A percentile compares a stretch with the other conserved stretches of the same genome.
These are phyloP conservation scores for Aspergillus cejpii DNA, from an alignment of 2,329 filamentous ascomycete genomes.

Conservation along the genomic window DNA sequence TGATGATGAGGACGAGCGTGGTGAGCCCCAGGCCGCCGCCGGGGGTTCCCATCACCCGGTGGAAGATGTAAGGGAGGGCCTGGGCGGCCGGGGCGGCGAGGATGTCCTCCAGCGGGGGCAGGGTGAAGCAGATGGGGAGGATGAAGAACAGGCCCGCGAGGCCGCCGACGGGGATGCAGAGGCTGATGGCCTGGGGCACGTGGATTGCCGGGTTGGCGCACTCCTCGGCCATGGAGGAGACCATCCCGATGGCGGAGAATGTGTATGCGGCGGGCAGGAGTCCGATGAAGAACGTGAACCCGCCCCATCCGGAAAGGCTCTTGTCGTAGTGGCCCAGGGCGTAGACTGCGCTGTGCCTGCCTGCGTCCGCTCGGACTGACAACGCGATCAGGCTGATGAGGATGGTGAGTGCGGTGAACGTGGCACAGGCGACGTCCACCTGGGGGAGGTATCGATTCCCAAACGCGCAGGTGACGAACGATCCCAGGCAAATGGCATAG, in stretches of 20 bases:
- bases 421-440: slow-evolving; percentile 54
- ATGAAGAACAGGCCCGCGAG: slow-evolving; percentile 52
- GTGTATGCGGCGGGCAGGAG: slow-evolving; percentile 54
- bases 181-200: slow-evolving; percentile 48
- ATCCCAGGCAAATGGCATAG: slow-evolving; percentile 59
- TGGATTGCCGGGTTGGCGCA: slow-evolving; percentile 48
- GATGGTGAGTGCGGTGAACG: slow-evolving; percentile 52
- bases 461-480: slow-evolving; percentile 59
- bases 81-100: slow-evolving; percentile 43
- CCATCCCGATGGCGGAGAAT: slow-evolving; percentile 57
- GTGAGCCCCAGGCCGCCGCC: slow-evolving; percentile 45
- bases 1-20: slow-evolving; percentile 47
- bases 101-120: slow-evolving; percentile 44
- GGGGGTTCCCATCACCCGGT: slow-evolving; percentile 45
- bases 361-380: slow-evolving; percentile 49
- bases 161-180: slow-evolving; percentile 49
- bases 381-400: slow-evolving; percentile 52
- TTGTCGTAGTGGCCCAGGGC: slow-evolving; percentile 54
- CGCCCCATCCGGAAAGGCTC: slow-evolving; percentile 51
- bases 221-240: slow-evolving; percentile 58
- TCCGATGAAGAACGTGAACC: slow-evolving; percentile 58
- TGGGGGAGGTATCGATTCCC: slow-evolving; percentile 61
- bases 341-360: slow-evolving; percentile 47
- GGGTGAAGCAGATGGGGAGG: slow-evolving; percentile 49
- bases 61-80: slow-evolving; percentile 48